phyloP scores from a whole-genome alignment of 1,139 yeast genomes.

The Kodamaea plutei region DNA sequence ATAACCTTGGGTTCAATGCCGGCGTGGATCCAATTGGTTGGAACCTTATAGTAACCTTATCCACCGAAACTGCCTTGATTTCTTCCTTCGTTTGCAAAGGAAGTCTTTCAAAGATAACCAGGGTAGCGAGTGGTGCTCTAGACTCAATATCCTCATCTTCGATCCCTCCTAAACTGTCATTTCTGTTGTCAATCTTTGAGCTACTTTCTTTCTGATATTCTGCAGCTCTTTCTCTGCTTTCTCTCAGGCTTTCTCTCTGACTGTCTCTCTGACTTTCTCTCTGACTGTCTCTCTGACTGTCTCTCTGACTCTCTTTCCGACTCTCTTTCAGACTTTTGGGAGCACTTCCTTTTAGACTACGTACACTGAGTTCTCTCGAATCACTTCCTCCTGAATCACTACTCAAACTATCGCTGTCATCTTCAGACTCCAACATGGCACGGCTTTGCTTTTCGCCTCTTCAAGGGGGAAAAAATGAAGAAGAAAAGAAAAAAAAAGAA shows the following conservation, averaged over 20 bases:
- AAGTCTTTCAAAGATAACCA: slow-evolving; percentile 19
- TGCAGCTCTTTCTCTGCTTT: no score
- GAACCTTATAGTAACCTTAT: slow-evolving; percentile 45
- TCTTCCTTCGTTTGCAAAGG: slow-evolving; percentile 14
- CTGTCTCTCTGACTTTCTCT: no score
- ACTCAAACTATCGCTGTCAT: slow-evolving; percentile 3
- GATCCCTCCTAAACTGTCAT: background rate
- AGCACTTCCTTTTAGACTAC: no score
- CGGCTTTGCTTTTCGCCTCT: no score
- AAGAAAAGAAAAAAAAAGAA: slow-evolving; percentile 1
- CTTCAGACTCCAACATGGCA: slow-evolving; percentile 8
- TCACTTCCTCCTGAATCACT: no score
- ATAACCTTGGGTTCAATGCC: slow-evolving; percentile 45
- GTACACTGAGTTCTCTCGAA: no score
- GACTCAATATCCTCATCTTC: slow-evolving; percentile 1
- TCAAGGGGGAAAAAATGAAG: no score
- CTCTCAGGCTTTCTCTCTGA: no score
- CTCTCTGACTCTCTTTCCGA: no score
- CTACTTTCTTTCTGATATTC: no score
- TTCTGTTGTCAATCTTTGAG: background rate
- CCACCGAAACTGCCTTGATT: slow-evolving; percentile 6
- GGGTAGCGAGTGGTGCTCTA: slow-evolving; percentile 23
- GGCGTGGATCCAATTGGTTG: slow-evolving; percentile 59
- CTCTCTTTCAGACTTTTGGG: no score
- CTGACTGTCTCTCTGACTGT: no score